Evolutionary conservation across 192 early-diverging fungal genomes (phyloP).

Genomic region (Coemansia javaensis): DNA sequence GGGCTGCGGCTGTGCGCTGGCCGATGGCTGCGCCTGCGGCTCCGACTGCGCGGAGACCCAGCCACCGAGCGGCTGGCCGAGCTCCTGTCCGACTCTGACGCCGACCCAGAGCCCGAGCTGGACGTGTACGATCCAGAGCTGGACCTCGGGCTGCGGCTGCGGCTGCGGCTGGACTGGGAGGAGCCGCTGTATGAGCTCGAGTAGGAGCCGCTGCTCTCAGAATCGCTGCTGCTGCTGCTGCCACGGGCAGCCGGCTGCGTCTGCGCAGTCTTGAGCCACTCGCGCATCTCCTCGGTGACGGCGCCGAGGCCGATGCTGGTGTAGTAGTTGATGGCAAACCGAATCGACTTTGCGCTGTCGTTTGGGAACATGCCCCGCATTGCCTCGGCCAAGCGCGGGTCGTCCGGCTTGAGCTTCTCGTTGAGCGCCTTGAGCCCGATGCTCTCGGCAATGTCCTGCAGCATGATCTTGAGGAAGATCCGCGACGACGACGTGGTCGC

Average conservation of each 20-base stretch:
- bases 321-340: constrained; percentile 98
- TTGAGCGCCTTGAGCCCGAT: constrained; percentile 79
- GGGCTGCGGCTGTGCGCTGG: no score
- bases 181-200: constrained; percentile 2
- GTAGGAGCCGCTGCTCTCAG: constrained; percentile 5
- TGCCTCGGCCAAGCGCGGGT: constrained; percentile 64
- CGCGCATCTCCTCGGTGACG: constrained; percentile 89
- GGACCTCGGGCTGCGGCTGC: constrained; percentile 7
- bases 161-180: constrained; percentile 12
- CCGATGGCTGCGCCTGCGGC: no score
- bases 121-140: constrained; percentile 6
- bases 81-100: neutral
- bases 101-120: constrained; percentile 8
- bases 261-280: constrained; percentile 66
- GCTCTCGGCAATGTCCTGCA: constrained; percentile 80
- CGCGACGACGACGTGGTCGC: constrained; percentile 93
- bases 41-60: constrained; percentile 4
- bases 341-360: constrained; percentile 78
- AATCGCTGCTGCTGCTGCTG: constrained; percentile 8
- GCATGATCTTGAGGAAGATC: constrained; percentile 94
- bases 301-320: constrained; percentile 90
- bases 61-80: constrained; percentile 3
- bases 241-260: constrained; percentile 1
- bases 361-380: constrained; percentile 87
- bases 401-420: constrained; percentile 56